Evolutionary conservation across 1,284 basidiomycete species (phyloP), one percentile per base, ranked within the genome.

Genomic region (Volvariella volvacea): DNA sequence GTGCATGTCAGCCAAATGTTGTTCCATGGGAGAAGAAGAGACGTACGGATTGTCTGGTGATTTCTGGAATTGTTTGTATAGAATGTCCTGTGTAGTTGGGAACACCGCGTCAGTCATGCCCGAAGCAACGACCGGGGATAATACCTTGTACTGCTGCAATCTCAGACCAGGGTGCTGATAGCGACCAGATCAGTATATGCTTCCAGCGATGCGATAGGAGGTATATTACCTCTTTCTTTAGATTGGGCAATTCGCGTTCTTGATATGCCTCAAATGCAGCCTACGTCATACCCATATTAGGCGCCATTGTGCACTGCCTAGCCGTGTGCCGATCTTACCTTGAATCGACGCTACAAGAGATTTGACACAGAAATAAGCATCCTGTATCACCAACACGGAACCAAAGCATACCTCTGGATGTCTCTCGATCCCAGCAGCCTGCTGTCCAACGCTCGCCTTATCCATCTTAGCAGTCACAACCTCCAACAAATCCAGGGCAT

Each of bases 251-350:
- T 58, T 96, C 88, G 2, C 80, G 74, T 54, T 97, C 93, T 58
- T 89, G 81, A 66, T 94, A 98, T 3, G 91, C 92, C 58, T 94
- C 92, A 54, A 89, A 93, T 4, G 92, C 89, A 32, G 84, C 92
- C 80, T 85, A 42, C 15, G 37, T 46, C 40, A 19, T n/a, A 38
- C 12, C 19, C 36, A 22, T 48, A 44, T 43, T 21, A 21, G 38
- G 32, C 14, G 31, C 22, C 30, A 22, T 8, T 22, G 17, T 15
- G 30, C 7, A 22, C n/a, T 32, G 30, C n/a, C 10, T 9, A 16
- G 34, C n/a, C n/a, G 15, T 12, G 19, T 30, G 22, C 22, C 10
- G 32, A 44, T 42, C 52, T 47, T 49, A 78, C 81, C 74, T 94
- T 94, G 76, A 88, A 92, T 49, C 91, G 81, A 59, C 90, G 75